Conservation (phyloP, 208 protist species). For the Novymonas esmeraldas region DNA sequence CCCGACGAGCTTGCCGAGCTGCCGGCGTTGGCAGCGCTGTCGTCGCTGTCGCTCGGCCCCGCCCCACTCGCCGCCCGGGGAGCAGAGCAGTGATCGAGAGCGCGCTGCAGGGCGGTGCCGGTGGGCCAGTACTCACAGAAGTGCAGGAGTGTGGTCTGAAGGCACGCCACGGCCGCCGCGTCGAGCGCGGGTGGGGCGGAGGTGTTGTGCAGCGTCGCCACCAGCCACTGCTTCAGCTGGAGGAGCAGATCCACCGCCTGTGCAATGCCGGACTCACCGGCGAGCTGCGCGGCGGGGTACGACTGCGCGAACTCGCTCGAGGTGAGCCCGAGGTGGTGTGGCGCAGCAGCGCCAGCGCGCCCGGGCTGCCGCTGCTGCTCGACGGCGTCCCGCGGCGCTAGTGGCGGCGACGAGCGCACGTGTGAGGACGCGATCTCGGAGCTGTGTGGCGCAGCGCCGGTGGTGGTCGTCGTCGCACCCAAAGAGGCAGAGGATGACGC, state of each 20-base stretch:
- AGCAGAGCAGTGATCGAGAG: slow-evolving; percentile 11
- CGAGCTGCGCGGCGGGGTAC: slow-evolving; percentile 8
- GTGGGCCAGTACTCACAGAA: slow-evolving; percentile 28
- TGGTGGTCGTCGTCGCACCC: background rate
- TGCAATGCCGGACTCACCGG: slow-evolving; percentile 9
- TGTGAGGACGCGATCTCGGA: background rate
- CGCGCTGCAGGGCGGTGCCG: slow-evolving; percentile 20
- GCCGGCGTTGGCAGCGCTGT: too few species aligned
- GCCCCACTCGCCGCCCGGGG: too few species aligned
- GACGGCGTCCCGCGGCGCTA: background rate
- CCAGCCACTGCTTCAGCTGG: slow-evolving; percentile 19
- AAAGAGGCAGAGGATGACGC: background rate
- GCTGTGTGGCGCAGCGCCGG: background rate
- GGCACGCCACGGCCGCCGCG: slow-evolving; percentile 7
- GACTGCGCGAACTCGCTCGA: slow-evolving; percentile 6
- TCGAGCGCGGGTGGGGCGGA: background rate
- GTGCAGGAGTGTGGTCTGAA: slow-evolving; percentile 24
- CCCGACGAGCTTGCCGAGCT: too few species aligned
- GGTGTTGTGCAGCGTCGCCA: background rate
- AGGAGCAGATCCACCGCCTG: slow-evolving; percentile 14
- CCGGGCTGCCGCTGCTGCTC: background rate
- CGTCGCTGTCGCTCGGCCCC: background rate
- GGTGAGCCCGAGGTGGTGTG: background rate
- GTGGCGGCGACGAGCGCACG: background rate
- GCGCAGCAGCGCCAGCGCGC: background rate